phyloP scores from a whole-genome alignment of 192 early-diverging fungal genomes.

The Backusella morwellensis region DNA sequence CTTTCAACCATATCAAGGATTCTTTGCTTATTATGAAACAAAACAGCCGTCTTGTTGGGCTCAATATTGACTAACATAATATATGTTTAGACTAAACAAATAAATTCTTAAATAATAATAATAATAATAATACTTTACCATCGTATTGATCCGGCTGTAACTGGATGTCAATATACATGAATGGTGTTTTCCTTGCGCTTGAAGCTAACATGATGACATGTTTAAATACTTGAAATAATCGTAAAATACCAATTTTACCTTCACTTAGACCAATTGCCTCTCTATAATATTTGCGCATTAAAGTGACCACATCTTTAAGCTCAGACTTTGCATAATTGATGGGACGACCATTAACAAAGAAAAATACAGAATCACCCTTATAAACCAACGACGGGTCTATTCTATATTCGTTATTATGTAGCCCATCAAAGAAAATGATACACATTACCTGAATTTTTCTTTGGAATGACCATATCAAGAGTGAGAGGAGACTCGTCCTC shows the following conservation, averaged over 20 bases:
- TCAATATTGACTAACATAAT: slow-evolving; percentile 31
- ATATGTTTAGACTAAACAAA: neutral
- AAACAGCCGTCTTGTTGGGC: slow-evolving; percentile 31
- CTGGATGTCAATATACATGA: slow-evolving; percentile 23
- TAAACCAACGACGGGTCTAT: slow-evolving; percentile 24
- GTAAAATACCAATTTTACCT: neutral
- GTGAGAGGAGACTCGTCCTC: neutral
- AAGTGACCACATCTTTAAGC: slow-evolving; percentile 27
- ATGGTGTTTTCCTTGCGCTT: slow-evolving; percentile 10
- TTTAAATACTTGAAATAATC: neutral
- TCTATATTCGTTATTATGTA: neutral
- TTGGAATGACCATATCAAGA: slow-evolving; percentile 17
- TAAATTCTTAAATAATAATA: neutral
- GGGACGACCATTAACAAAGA: slow-evolving; percentile 40
- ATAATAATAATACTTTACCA: neutral
- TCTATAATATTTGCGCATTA: slow-evolving; percentile 23
- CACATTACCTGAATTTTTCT: slow-evolving; percentile 16
- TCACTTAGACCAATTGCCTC: slow-evolving; percentile 10
- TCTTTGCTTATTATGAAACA: slow-evolving; percentile 30
- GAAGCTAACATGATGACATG: neutral
- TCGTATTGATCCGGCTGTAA: slow-evolving; percentile 21
- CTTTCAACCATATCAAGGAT: slow-evolving; percentile 16
- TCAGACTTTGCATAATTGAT: slow-evolving; percentile 30
- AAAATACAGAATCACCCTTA: slow-evolving; percentile 30
- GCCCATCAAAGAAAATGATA: too few relatives aligned